These are phyloP conservation scores for Rhodomyrtus tomentosa DNA, from an alignment of 345 rosid genomes.

Conservation along the genomic window DNA sequence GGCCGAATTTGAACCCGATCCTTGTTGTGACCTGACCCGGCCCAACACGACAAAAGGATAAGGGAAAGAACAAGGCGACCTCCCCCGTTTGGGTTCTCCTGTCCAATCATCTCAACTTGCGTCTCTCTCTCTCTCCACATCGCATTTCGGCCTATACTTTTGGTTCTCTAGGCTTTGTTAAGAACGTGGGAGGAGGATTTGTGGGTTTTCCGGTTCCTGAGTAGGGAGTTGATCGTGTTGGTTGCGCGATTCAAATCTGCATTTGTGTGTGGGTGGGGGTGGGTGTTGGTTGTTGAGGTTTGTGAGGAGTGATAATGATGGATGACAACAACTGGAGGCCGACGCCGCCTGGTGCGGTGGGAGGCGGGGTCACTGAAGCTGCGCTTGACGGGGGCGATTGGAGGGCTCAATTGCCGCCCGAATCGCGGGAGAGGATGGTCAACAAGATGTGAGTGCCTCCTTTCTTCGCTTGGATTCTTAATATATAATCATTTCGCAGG, in stretches of 20 bases:
- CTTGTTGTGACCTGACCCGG: background rate
- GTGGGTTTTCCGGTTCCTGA: background rate
- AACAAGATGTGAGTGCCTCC: slow-evolving; percentile 37
- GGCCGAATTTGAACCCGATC: no score
- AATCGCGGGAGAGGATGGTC: slow-evolving; percentile 35
- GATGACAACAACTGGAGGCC: slow-evolving; percentile 32
- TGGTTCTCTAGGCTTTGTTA: background rate
- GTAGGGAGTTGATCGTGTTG: background rate
- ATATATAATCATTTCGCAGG: background rate
- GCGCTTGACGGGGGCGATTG: slow-evolving; percentile 39
- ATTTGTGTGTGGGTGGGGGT: background rate
- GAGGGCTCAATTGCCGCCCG: slow-evolving; percentile 40
- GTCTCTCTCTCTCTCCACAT: background rate
- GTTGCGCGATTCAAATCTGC: background rate
- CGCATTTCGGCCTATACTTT: background rate
- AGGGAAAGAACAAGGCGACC: background rate
- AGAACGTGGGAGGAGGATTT: background rate
- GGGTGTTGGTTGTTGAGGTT: background rate
- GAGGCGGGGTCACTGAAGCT: slow-evolving; percentile 11
- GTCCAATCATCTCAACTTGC: background rate
- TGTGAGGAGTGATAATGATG: slow-evolving; percentile 4
- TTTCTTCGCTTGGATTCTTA: background rate
- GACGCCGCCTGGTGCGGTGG: slow-evolving; percentile 20
- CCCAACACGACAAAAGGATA: background rate
- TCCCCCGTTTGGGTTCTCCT: background rate